Evolutionary conservation across 2,329 filamentous ascomycete species (phyloP), one percentile per base, ranked within the genome.

Genomic region (Hypomyces perniciosus): DNA sequence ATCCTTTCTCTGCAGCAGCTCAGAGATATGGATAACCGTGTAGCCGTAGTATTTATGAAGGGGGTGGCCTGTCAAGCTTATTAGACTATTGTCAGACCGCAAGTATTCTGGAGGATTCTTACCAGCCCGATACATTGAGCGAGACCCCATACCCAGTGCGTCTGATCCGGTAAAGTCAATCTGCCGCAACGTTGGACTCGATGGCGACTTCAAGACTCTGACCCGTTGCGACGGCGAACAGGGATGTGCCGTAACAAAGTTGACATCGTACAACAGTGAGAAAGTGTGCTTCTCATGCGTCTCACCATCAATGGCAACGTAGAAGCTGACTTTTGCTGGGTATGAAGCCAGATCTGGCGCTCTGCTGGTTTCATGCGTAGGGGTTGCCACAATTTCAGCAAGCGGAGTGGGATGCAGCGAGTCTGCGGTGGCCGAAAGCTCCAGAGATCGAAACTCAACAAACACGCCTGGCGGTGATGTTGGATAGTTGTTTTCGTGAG

Each of bases 191-290:
- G 77, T 80, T 20, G 81, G 79, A 59, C 79, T 84, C 1, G 76
- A 75, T 0, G 80, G 77, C 10, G 80, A 80, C 61, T 78, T 81
- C 46, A 84, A 61, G 49, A 84, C 76, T 54, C 75, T 77, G 2
- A 81, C 77, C 50, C 77, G 73, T 46, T 73, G 72, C 1, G 80
- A 81, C 2, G 79, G 76, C 5, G 79, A 74, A 58, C 83, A 86
- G 0, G 83, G 83, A 57, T 85, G 81, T 0, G 81, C 81, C 1
- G 83, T 85, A 13, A 85, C 79, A 61, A 86, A 86, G 57, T 77
- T 78, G 26, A 85, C 73, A 52, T 86, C 82, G 56, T 81, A 78
- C 5, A 68, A 65, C 8, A 86, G 64, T 1, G 72, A 60, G 46
- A 76, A 72, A 2, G 69, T 70, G 47, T 74, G 58, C 50, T 74